A percentile compares a stretch with the other conserved stretches of the same genome.
Evolutionary conservation across 1,139 yeast genomes (phyloP).

Genomic region (Entelexis sorbosivorans): DNA sequence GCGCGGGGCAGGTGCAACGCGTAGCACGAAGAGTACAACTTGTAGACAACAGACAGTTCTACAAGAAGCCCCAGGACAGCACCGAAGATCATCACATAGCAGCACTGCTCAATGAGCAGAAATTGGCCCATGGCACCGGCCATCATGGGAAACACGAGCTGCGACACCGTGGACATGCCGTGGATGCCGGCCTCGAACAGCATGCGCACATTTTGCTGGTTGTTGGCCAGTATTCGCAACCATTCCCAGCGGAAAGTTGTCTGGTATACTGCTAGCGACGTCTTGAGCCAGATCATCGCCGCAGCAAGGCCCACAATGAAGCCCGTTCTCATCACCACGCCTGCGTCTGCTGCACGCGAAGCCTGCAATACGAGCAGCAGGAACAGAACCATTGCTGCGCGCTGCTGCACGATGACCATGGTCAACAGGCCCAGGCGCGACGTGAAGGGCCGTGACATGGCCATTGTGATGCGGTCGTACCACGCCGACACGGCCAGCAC

Average conservation of each 20-base stretch:
- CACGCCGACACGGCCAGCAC: slow-evolving; percentile 10
- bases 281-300: slow-evolving; percentile 9
- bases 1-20: slow-evolving; percentile 23
- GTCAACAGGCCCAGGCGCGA: slow-evolving; percentile 14
- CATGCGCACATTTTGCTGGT: slow-evolving; percentile 19
- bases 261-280: slow-evolving; percentile 16
- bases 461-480: slow-evolving; percentile 4
- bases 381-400: slow-evolving; percentile 11
- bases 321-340: background rate
- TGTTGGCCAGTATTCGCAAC: slow-evolving; percentile 22
- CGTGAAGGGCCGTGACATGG: slow-evolving; percentile 9
- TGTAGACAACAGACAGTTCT: slow-evolving; percentile 20
- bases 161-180: slow-evolving; percentile 11
- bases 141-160: slow-evolving; percentile 16
- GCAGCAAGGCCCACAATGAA: background rate
- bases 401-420: slow-evolving; percentile 7
- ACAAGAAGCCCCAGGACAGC: slow-evolving; percentile 15
- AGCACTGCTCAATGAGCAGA: slow-evolving; percentile 7
- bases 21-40: slow-evolving; percentile 23
- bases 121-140: slow-evolving; percentile 10
- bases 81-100: slow-evolving; percentile 11
- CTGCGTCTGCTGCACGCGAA: background rate
- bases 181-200: slow-evolving; percentile 15
- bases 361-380: background rate
- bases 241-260: slow-evolving; percentile 21